Evolutionary conservation across 176 grass and related monocot genomes (phyloP), one percentile per base, ranked within the genome.

Genomic region (Tuctoria greenei): DNA sequence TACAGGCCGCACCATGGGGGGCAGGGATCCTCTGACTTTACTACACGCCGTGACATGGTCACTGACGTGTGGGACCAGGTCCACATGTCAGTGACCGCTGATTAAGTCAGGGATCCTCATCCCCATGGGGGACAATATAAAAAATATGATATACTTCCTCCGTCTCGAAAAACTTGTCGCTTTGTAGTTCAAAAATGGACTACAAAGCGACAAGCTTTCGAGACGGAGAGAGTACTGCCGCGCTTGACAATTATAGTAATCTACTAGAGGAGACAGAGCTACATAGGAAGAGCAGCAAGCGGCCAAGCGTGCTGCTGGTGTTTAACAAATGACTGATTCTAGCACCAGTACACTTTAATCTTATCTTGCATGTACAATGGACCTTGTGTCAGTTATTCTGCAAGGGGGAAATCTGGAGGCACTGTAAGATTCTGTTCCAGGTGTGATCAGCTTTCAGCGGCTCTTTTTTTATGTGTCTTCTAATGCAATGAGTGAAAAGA

Each of bases 341-440:
- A 42, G 69, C 58, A 56, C 26, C 57, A 66, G 38, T 78, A 72
- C 46, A 72, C 46, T 42, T 65, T 84, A 74, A 64, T 69, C 69
- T 74, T 44, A 75, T 58, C 44, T 47, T 69, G 63, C 74, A 64
- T 69, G 37, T 44, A 69, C 71, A 74, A 41, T 45, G 81, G 54
- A 88, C 69, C 63, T 74, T 69, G 66, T 79, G 55, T 56, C 69
- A 69, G 63, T 79, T 80, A 88, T 83, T 69, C 74, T 50, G 27
- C 27, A 81, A 16, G 71, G 69, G 47, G 68, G 8, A 69, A 88
- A 83, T 79, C 69, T 79, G 65, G 62, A 40, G 43, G 70, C 36
- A 41, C 81, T 69, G 86, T 83, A 74, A 83, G 86, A 83, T 88
- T 83, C 55, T 64, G 63, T 69, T 79, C 55, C 75, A 75, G 69